Evolutionary conservation across 2,329 filamentous ascomycete species (phyloP), one percentile per base, ranked within the genome.

Genomic region (Aureobasidium sp.): DNA sequence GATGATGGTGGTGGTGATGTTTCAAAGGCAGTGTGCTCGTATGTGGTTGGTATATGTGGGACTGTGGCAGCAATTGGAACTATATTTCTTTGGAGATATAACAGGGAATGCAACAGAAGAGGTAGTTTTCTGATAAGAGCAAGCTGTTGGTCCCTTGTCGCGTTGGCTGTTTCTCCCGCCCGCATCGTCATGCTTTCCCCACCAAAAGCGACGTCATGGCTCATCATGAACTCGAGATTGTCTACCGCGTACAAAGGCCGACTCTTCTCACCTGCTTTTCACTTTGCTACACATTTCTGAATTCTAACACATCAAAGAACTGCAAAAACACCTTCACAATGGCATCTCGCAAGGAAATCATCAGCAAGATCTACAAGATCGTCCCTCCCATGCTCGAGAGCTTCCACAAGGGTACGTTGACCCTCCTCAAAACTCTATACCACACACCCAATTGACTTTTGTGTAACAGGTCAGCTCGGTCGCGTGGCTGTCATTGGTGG

Each of bases 401-500:
- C 70, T 97, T 97, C 72, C 94, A 97, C 76, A 99, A 99, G 81
- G 94, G 93, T 90, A 71, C 47, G 23, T 19, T 19, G 23, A 40
- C 15, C 21, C 49, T 29, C 35, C 5, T 23, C 21, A 53, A 29
- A 53, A 38, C 46, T 53, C 49, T 40, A 51, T 27, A 40, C 27
- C 31, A 5, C n/a, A 31, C 11, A 21, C 51, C 29, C 25, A 50
- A 42, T 5, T 21, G n/a, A 4, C 57, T 51, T 42, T 38, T 40
- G 23, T 45, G 2, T 15, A 51, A 35, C 67, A 95, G 93, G 94
- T 62, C 93, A 97, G 75, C 81, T 96, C 65, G 94, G 94, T 5
- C 84, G 94, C 60, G 85, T 99, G 57, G 94, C 86, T 57, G 94
- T 99, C 61, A 94, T 99, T 65, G 94, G 94, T 55, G 94, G 94